phyloP scores from a whole-genome alignment of 768 basidiomycete genomes.

The Pholiota conissans region DNA sequence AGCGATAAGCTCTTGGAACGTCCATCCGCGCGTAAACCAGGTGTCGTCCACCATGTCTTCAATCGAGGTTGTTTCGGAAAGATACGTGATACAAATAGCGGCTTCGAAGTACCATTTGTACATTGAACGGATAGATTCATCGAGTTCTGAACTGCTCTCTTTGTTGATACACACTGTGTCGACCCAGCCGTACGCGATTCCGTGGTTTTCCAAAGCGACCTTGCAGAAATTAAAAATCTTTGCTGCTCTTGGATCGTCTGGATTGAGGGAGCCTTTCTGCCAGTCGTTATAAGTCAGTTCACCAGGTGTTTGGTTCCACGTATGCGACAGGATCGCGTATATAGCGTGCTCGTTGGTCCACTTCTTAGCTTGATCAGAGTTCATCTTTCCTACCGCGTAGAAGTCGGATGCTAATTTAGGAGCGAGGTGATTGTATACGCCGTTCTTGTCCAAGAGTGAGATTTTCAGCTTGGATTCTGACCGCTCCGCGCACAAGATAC shows the following conservation, averaged over 20 bases:
- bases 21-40: slow-evolving; percentile 6
- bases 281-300: neutral
- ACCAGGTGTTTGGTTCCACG: neutral
- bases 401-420: neutral
- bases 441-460: too few species aligned
- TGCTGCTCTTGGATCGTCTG: neutral
- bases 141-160: slow-evolving; percentile 1
- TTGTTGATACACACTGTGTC: slow-evolving; percentile 3
- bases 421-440: neutral
- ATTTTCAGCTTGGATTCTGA: neutral
- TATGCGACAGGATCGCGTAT: neutral
- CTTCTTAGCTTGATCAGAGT: neutral
- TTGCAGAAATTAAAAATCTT: neutral
- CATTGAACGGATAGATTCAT: slow-evolving; percentile 7
- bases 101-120: slow-evolving; percentile 2
- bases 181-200: neutral
- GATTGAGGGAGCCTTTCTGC: neutral
- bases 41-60: neutral
- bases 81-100: neutral
- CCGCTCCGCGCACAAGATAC: neutral
- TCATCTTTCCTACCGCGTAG: neutral
- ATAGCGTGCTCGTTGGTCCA: neutral
- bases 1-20: neutral
- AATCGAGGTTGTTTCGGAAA: neutral
- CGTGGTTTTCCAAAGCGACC: neutral